Evolutionary conservation across 257 asterid species (phyloP).

Genomic region (Przewalskia tangutica): DNA sequence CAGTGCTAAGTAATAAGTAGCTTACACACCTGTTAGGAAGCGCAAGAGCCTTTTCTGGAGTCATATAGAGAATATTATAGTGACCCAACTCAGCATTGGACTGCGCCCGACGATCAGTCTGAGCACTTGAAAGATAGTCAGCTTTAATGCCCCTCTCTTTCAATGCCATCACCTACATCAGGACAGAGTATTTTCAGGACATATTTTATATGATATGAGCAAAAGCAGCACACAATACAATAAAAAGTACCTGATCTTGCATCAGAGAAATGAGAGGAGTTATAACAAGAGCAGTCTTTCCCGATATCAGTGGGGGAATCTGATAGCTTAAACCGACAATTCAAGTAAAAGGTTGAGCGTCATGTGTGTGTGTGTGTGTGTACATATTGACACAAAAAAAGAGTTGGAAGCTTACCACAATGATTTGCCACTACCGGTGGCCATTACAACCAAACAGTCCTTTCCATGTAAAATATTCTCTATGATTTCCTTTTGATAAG

Average conservation of each 20-base stretch:
- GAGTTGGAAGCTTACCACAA: conserved; percentile 42
- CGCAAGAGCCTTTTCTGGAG: conserved; percentile 74
- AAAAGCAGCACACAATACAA: not conserved
- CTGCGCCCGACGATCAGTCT: conserved; percentile 43
- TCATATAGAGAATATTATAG: conserved; percentile 64
- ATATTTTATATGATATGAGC: not conserved
- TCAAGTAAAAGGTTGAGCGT: not conserved
- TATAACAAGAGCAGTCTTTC: conserved; percentile 73
- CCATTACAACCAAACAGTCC: conserved; percentile 86
- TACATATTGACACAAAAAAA: not conserved
- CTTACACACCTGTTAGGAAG: conserved; percentile 45
- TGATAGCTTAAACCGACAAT: conserved; percentile 54
- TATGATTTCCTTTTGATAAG: conserved; percentile 76
- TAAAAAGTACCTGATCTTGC: conserved; percentile 76
- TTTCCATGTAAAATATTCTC: conserved; percentile 55
- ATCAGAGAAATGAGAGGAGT: conserved; percentile 91
- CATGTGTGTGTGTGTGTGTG: not conserved
- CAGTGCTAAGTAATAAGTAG: not conserved
- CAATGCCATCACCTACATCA: conserved; percentile 73
- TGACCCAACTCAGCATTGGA: conserved; percentile 60
- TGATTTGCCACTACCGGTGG: conserved; percentile 97
- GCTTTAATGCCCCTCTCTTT: conserved; percentile 79
- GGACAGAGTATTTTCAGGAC: not conserved
- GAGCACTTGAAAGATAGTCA: conserved; percentile 87
- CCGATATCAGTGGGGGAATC: conserved; percentile 69